Percentiles rank a stretch among this genome's conserved stretches.
These are phyloP conservation scores for Pholiota conissans DNA, from an alignment of 768 basidiomycete species.

Conservation along the genomic window DNA sequence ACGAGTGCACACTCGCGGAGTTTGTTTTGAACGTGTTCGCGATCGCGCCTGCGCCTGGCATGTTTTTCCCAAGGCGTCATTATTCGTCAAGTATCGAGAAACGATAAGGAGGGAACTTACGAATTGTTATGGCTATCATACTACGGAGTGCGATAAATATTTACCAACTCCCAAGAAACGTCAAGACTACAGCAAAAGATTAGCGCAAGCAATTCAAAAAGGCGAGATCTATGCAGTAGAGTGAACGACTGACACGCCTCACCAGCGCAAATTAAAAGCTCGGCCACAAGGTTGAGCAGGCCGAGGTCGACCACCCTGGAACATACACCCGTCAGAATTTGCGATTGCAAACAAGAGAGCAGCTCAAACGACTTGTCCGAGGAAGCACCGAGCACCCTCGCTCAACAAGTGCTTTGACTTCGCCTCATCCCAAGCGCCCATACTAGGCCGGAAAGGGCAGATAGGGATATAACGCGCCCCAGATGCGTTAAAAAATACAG, in stretches of 20 bases:
- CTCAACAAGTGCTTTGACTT: no score
- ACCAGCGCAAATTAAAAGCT: background rate
- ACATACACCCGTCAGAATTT: no score
- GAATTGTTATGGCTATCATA: no score
- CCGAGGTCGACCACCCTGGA: background rate
- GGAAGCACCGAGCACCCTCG: background rate
- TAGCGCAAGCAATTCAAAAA: no score
- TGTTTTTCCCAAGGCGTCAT: background rate
- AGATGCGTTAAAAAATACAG: background rate
- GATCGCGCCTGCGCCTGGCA: background rate
- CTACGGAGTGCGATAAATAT: background rate
- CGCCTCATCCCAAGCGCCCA: background rate
- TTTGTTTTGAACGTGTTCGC: background rate
- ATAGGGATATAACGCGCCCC: background rate
- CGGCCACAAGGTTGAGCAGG: background rate
- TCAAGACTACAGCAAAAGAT: no score
- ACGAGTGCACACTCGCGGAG: background rate
- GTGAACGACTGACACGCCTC: no score
- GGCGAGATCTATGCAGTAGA: no score
- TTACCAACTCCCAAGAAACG: background rate
- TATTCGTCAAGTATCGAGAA: background rate
- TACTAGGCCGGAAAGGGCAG: background rate
- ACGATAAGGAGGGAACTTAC: background rate
- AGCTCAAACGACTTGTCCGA: background rate
- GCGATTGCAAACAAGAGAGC: no score